These are phyloP conservation scores for Leishmania amazonensis DNA, from an alignment of 208 protist species.

Conservation along the genomic window DNA sequence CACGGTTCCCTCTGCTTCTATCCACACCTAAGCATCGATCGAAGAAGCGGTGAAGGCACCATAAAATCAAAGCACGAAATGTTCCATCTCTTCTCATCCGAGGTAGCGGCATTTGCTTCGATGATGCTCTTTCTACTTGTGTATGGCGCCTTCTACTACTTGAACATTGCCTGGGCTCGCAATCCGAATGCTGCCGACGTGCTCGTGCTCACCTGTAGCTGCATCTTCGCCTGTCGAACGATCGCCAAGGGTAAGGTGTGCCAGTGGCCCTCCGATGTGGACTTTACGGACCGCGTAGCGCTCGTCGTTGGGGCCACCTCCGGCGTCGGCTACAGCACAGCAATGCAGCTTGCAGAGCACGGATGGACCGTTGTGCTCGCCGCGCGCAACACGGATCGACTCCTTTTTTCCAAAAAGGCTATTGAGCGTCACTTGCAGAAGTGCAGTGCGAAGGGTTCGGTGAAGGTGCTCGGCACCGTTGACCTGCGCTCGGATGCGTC, in stretches of 20 bases:
- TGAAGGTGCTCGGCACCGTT: constrained; percentile 69
- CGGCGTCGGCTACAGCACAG: constrained; percentile 76
- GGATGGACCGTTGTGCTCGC: constrained; percentile 83
- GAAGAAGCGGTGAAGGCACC: background rate
- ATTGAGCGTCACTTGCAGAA: constrained; percentile 38
- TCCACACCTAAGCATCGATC: background rate
- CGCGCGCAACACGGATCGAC: constrained; percentile 52
- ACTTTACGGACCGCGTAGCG: constrained; percentile 66
- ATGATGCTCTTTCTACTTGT: constrained; percentile 21
- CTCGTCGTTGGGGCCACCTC: constrained; percentile 81
- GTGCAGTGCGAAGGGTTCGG: constrained; percentile 20
- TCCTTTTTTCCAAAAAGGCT: constrained; percentile 51
- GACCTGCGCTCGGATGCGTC: constrained; percentile 71
- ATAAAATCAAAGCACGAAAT: constrained; percentile 20
- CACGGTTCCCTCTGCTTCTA: background rate
- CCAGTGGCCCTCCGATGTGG: constrained; percentile 58
- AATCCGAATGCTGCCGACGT: constrained; percentile 23
- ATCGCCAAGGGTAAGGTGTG: constrained; percentile 53
- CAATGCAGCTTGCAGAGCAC: constrained; percentile 67
- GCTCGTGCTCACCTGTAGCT: constrained; percentile 41
- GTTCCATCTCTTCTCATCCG: constrained; percentile 69
- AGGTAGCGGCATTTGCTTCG: constrained; percentile 40
- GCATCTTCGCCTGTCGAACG: constrained; percentile 46
- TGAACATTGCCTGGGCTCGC: constrained; percentile 21
- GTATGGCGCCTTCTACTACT: constrained; percentile 21